phyloP scores from a whole-genome alignment of 257 asterid species.

The Solanum paucissectum region DNA sequence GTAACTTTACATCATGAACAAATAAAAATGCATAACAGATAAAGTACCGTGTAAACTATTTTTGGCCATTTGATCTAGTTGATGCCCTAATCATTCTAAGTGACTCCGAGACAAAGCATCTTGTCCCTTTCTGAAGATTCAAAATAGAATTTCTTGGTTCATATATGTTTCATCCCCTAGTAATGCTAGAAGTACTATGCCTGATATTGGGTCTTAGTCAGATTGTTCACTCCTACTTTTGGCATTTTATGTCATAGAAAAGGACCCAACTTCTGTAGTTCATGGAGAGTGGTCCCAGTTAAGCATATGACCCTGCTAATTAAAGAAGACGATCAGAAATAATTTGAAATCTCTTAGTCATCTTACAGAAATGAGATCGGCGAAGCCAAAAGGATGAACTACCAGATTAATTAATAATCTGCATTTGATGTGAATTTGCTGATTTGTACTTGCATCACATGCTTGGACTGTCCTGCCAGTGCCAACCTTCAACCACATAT shows the following conservation, averaged over 20 bases:
- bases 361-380: not conserved
- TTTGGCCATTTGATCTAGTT: not conserved
- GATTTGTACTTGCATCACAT: not conserved
- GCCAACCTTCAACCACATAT: not conserved
- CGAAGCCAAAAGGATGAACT: not conserved
- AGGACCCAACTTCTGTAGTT: not conserved
- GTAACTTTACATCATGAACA: not conserved
- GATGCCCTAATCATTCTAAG: not conserved
- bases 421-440: not conserved
- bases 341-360: not conserved
- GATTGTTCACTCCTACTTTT: not conserved
- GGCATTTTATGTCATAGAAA: not conserved
- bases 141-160: not conserved
- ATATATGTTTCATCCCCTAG: not conserved
- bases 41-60: not conserved
- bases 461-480: not conserved
- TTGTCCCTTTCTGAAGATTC: not conserved
- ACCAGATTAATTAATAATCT: not conserved
- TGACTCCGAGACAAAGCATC: not conserved
- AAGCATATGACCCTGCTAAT: not conserved
- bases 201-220: not conserved
- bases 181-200: not conserved
- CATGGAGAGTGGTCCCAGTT: not conserved
- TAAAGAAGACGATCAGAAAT: not conserved
- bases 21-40: not conserved